phyloP scores from a whole-genome alignment of 305 asterid genomes.

The Fraxinus nigra region DNA sequence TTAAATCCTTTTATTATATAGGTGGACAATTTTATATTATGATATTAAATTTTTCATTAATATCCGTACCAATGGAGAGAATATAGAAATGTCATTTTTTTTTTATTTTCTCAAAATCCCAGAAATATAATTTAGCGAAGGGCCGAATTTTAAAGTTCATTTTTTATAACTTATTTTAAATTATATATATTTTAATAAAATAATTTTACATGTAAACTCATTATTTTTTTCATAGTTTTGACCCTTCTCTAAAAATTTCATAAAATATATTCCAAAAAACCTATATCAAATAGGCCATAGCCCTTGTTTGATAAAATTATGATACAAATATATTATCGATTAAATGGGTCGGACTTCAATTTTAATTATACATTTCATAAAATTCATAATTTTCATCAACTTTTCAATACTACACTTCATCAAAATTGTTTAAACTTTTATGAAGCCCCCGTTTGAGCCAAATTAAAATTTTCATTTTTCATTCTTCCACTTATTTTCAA shows the following conservation, averaged over 20 bases:
- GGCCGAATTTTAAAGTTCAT: not conserved
- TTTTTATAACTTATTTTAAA: not conserved
- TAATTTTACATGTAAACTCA: not conserved
- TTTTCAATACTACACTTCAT: not conserved
- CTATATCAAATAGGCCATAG: not conserved
- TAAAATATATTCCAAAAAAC: not conserved
- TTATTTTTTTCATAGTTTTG: not conserved
- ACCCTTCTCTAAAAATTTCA: not conserved
- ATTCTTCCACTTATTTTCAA: too few species aligned
- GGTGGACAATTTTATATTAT: constrained; percentile 29
- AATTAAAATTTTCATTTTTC: too few species aligned
- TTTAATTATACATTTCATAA: not conserved
- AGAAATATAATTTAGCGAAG: constrained; percentile 16
- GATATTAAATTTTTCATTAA: constrained; percentile 37
- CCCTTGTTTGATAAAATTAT: not conserved
- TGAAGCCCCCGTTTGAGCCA: too few species aligned
- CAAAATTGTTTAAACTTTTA: not conserved
- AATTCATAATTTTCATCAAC: not conserved
- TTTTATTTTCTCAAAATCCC: constrained; percentile 41
- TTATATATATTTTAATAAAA: not conserved
- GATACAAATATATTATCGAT: not conserved
- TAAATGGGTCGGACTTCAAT: not conserved
- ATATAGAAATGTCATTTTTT: constrained; percentile 55
- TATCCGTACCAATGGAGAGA: constrained; percentile 46
- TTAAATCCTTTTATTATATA: not conserved